These are phyloP conservation scores for Endocladia muricata DNA, from an alignment of 31 red algal genomes.

Conservation along the genomic window DNA sequence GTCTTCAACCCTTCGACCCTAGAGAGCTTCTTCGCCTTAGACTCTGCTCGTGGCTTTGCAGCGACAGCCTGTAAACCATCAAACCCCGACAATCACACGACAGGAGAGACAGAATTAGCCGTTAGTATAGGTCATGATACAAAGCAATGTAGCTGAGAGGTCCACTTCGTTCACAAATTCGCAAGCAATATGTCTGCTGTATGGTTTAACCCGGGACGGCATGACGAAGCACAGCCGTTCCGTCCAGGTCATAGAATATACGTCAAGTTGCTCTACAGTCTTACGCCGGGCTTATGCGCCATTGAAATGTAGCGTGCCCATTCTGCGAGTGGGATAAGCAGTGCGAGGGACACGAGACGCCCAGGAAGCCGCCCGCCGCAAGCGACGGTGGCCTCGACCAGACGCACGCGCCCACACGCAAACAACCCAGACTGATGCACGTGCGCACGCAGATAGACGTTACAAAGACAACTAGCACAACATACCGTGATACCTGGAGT, in stretches of 20 bases:
- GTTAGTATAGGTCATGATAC: background rate
- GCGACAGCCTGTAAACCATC: constrained; percentile 53
- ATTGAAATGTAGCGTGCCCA: constrained; percentile 36
- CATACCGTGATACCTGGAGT: background rate
- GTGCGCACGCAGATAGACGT: background rate
- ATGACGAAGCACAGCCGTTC: constrained; percentile 43
- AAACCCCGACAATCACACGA: too few species aligned
- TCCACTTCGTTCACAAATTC: background rate
- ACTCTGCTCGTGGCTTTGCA: constrained; percentile 26
- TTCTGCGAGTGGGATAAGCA: constrained; percentile 21
- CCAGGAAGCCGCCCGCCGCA: background rate
- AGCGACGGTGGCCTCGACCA: background rate
- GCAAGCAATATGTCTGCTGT: constrained; percentile 8
- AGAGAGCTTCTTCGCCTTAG: constrained; percentile 43
- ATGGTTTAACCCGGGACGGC: constrained; percentile 50
- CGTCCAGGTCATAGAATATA: constrained; percentile 56
- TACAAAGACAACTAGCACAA: background rate
- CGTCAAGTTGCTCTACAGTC: constrained; percentile 39
- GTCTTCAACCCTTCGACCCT: constrained; percentile 75
- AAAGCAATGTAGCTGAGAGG: too few species aligned
- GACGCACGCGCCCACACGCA: background rate
- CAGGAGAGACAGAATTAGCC: background rate
- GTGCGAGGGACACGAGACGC: background rate
- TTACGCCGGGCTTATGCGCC: constrained; percentile 27
- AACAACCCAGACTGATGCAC: constrained; percentile 10